A percentile compares a stretch with the other conserved stretches of the same genome.
These are phyloP conservation scores for Aspergillus alliaceus DNA, from an alignment of 2,329 filamentous ascomycete genomes.

Conservation along the genomic window DNA sequence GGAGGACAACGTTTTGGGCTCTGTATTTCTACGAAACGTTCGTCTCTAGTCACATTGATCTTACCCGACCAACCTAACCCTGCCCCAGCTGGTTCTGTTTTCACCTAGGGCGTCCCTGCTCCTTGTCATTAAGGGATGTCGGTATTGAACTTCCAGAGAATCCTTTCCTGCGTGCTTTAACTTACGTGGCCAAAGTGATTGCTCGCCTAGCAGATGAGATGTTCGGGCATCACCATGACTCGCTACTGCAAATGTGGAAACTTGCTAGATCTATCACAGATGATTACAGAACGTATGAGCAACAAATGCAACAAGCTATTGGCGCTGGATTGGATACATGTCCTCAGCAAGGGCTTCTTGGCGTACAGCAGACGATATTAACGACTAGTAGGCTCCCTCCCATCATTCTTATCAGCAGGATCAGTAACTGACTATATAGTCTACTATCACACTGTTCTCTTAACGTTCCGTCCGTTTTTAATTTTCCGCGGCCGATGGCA, in stretches of 20 bases:
- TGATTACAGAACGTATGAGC: conserved; percentile 30
- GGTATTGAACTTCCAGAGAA: conserved; percentile 40
- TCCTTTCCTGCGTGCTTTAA: conserved; percentile 38
- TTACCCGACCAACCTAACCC: background rate
- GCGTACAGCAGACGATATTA: conserved; percentile 43
- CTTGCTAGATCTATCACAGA: conserved; percentile 33
- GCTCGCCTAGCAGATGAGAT: conserved; percentile 44
- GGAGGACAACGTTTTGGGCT: conserved; percentile 42
- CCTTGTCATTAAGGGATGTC: conserved; percentile 39
- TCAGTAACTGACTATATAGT: conserved; percentile 28
- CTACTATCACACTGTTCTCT: conserved; percentile 45
- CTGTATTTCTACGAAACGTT: conserved; percentile 48
- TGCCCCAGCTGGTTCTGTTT: conserved; percentile 45
- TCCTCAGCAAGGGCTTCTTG: conserved; percentile 38
- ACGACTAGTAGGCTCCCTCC: conserved; percentile 28
- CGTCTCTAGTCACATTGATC: conserved; percentile 4
- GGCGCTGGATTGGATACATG: conserved; percentile 38
- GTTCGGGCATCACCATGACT: conserved; percentile 44
- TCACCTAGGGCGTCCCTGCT: conserved; percentile 44
- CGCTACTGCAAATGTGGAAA: conserved; percentile 38
- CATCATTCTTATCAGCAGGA: background rate
- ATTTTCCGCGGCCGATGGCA: conserved; percentile 46
- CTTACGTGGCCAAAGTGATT: conserved; percentile 40
- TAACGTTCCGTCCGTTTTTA: conserved; percentile 48
- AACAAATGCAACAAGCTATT: conserved; percentile 26